Base-by-base conservation (phyloP, 805 yeast genomes). In the Candida orba region DNA sequence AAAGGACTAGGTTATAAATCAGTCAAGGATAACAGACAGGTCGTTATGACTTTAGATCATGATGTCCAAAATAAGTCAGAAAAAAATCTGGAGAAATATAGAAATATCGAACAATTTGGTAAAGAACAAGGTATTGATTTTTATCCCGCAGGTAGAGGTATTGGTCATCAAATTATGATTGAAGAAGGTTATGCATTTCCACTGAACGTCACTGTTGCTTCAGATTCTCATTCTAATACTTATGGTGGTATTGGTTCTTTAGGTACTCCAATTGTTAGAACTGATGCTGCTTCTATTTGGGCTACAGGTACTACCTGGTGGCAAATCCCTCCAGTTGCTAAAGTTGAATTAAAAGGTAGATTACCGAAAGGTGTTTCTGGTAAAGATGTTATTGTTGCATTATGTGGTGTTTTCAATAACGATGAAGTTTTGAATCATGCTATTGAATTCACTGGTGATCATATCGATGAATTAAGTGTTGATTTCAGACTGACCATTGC, bases 261-360 rank as follows among this genome's bases (percentile, higher is more conserved):
- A 45, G 99, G 99, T 41, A 95, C 99, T 3, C 98, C 99, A 9
- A 84, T 93, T 43, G 99, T 93, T 44, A 78, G 99, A 66, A 93
- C 99, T 0, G 99, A 93, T 66, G 99, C 98, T 20, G 99, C 99
- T 4, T 79, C 97, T 9, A 91, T 93, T 52, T 93, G 99, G 99
- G 98, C 99, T 12, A 93, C 99, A 0, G 98, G 98, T 34, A 95
- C 89, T 68, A 93, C 99, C 4, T 93, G 99, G 99, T 93, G 99
- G 99, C 99, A 95, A 76, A 87, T 93, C 43, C 99, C 99, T 3
- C 98, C 99, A 1, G 98, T 93, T 22, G 99, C 98, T 31, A 79
- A 81, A 57, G 98, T 93, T 9, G 95, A 87, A 63, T 74, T 93
- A 44, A 71, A 75, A 51, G 96, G 96, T 36, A 65, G 76, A 52